Percentiles rank a stretch among this genome's conserved stretches.
phyloP scores from a whole-genome alignment of 768 basidiomycete genomes.

The Clitopilus hobsonii region DNA sequence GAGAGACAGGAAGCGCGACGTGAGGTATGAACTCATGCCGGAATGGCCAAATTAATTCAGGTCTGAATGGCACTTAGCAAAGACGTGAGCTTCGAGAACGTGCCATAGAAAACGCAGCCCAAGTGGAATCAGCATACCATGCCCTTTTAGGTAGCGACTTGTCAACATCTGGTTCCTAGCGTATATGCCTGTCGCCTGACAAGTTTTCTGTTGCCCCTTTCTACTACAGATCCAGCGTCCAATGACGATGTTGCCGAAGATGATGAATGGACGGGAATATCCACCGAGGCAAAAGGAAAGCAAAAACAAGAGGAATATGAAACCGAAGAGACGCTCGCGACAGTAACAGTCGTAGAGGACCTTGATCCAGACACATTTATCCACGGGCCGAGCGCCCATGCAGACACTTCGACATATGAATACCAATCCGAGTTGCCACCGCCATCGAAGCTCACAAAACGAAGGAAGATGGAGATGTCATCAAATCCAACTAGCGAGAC shows the following conservation, averaged over 20 bases:
- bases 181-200: background rate
- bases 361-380: conserved; percentile 70
- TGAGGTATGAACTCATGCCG: conserved; percentile 48
- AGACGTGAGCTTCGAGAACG: conserved; percentile 73
- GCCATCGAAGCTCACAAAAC: background rate
- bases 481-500: conserved; percentile 21
- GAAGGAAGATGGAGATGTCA: background rate
- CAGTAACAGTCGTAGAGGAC: conserved; percentile 89
- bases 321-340: conserved; percentile 80
- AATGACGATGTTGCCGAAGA: conserved; percentile 35
- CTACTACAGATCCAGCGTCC: conserved; percentile 11
- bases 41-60: conserved; percentile 12
- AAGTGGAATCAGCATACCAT: conserved; percentile 73
- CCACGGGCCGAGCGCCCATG: conserved; percentile 31
- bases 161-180: background rate
- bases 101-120: conserved; percentile 71
- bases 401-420: background rate
- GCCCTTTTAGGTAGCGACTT: conserved; percentile 33
- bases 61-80: conserved; percentile 44
- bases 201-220: background rate
- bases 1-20: conserved; percentile 69
- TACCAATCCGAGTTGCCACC: background rate
- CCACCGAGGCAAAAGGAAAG: conserved; percentile 24
- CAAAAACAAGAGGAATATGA: conserved; percentile 56
- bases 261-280: conserved; percentile 46